A percentile compares a stretch with the other conserved stretches of the same genome.
These are phyloP conservation scores for Gracilaria vermiculophylla DNA, from an alignment of 23 red algal species.

Conservation along the genomic window DNA sequence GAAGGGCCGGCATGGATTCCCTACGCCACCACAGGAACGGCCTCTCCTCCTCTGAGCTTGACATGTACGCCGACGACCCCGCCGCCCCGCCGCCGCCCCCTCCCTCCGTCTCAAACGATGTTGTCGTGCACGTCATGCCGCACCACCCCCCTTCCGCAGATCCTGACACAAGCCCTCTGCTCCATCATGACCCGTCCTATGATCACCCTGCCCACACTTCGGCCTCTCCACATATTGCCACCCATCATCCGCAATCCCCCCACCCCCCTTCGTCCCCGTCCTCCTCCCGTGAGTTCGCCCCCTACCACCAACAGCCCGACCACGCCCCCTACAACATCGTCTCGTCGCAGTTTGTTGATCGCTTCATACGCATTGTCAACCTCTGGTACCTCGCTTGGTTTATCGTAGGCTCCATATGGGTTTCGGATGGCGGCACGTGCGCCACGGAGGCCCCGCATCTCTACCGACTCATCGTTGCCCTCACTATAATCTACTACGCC, in stretches of 20 bases:
- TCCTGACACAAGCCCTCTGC: neutral
- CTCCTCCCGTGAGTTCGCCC: neutral
- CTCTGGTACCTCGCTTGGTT: slow-evolving; percentile 93
- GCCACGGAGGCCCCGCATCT: slow-evolving; percentile 81
- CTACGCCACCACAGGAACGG: slow-evolving; percentile 48
- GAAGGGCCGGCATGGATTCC: slow-evolving; percentile 24
- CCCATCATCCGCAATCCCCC: neutral
- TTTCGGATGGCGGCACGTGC: slow-evolving; percentile 84
- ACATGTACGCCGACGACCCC: slow-evolving; percentile 58
- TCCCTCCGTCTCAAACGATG: neutral
- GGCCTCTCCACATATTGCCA: neutral
- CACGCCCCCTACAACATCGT: neutral
- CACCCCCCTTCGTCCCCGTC: neutral
- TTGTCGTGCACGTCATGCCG: neutral
- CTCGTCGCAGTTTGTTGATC: slow-evolving; percentile 60
- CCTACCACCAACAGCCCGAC: neutral
- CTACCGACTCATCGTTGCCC: slow-evolving; percentile 83
- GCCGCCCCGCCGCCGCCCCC: neutral
- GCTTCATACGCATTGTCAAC: slow-evolving; percentile 81
- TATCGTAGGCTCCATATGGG: slow-evolving; percentile 84
- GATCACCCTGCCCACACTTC: neutral
- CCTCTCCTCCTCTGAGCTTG: slow-evolving; percentile 43
- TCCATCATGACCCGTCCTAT: neutral
- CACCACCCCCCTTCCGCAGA: neutral
- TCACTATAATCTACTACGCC: slow-evolving; percentile 93